These are phyloP conservation scores for Alternaria angustiovoidea DNA, from an alignment of 2,329 filamentous ascomycete genomes.

Conservation along the genomic window DNA sequence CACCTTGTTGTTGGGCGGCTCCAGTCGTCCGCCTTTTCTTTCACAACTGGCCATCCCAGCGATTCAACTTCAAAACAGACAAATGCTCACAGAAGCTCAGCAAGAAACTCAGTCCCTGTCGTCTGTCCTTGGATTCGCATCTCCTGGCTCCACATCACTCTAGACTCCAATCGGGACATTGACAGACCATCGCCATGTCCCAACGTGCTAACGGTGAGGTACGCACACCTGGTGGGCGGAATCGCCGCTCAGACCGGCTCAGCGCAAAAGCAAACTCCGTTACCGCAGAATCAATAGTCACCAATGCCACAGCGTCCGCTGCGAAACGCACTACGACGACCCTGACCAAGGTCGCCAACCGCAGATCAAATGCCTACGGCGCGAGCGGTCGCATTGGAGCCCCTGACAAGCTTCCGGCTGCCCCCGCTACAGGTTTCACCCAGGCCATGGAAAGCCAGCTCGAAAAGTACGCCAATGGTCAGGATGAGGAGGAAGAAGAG, in stretches of 20 bases:
- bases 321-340: slow-evolving; percentile 34
- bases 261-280: slow-evolving; percentile 38
- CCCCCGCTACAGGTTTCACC: slow-evolving; percentile 40
- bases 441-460: slow-evolving; percentile 44
- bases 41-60: background rate
- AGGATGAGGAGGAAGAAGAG: slow-evolving; percentile 27
- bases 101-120: background rate
- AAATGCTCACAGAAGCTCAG: slow-evolving; percentile 8
- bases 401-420: slow-evolving; percentile 38
- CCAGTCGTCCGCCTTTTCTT: background rate
- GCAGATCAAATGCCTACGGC: slow-evolving; percentile 49
- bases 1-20: slow-evolving; percentile 4
- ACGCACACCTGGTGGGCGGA: slow-evolving; percentile 31
- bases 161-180: background rate
- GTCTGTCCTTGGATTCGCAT: background rate
- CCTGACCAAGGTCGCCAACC: slow-evolving; percentile 42
- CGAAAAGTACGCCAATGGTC: slow-evolving; percentile 35
- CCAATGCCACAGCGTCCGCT: slow-evolving; percentile 25
- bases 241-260: slow-evolving; percentile 41
- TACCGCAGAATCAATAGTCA: slow-evolving; percentile 34
- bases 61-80: slow-evolving; percentile 1
- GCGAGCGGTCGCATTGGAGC: slow-evolving; percentile 43
- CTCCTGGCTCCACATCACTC: background rate
- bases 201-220: slow-evolving; percentile 29
- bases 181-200: slow-evolving; percentile 28